Evolutionary conservation across 768 basidiomycete genomes (phyloP).

Genomic region (Xanthoconium stramineum): DNA sequence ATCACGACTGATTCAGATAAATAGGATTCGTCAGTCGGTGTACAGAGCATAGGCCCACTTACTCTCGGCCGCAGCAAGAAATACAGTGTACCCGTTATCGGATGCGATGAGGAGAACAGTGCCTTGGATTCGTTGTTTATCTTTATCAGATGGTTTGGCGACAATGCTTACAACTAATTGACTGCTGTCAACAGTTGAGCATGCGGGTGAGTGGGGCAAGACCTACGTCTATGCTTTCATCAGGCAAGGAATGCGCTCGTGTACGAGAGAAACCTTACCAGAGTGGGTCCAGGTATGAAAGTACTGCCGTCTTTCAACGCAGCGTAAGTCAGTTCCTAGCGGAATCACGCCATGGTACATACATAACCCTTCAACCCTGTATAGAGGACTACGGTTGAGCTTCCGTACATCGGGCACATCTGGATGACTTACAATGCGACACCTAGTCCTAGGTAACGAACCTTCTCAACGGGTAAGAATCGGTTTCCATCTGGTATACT

Average conservation of each 20-base stretch:
- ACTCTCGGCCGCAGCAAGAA: slow-evolving; percentile 18
- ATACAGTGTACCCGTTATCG: slow-evolving; percentile 3
- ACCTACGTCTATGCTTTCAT: slow-evolving; percentile 15
- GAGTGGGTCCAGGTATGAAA: slow-evolving; percentile 18
- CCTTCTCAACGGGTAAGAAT: slow-evolving; percentile 1
- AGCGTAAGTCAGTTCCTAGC: background rate
- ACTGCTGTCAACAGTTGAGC: background rate
- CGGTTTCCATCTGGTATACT: too few relatives aligned
- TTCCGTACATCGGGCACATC: background rate
- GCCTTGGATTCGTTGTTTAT: slow-evolving; percentile 5
- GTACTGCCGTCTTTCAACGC: slow-evolving; percentile 9
- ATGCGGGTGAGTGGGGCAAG: background rate
- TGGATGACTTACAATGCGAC: slow-evolving; percentile 9
- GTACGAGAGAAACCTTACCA: background rate
- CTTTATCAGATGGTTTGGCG: background rate
- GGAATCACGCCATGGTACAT: background rate
- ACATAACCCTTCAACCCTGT: slow-evolving; percentile 11
- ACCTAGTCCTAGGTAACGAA: slow-evolving; percentile 16
- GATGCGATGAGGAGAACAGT: background rate
- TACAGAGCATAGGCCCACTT: background rate
- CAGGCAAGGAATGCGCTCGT: background rate
- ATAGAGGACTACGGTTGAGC: background rate
- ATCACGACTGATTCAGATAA: slow-evolving; percentile 15
- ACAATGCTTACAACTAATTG: slow-evolving; percentile 14
- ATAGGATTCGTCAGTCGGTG: background rate